Conservation (phyloP, 495 filamentous ascomycete species). For the Elasticomyces elasticus region DNA sequence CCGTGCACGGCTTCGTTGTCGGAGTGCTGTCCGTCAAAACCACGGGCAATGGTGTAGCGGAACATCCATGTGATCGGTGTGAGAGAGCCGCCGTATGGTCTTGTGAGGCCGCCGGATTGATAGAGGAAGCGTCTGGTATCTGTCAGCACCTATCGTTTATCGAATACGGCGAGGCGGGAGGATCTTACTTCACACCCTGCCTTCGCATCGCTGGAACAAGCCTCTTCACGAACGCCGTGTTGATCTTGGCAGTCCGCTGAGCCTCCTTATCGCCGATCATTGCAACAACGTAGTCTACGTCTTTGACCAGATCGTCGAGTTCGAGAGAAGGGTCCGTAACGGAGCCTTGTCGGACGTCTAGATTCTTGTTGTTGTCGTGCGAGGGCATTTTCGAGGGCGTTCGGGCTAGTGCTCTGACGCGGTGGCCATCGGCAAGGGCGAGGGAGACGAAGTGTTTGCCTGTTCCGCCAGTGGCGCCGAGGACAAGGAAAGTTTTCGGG, state of each 20-base stretch:
- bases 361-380: neutral
- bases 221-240: slow-evolving; percentile 4
- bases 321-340: neutral
- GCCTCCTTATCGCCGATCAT: slow-evolving; percentile 1
- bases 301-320: neutral
- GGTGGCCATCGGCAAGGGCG: slow-evolving; percentile 1
- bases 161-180: too few relatives aligned
- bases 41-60: neutral
- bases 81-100: neutral
- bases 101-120: slow-evolving; percentile 3
- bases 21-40: neutral
- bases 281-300: slow-evolving; percentile 1
- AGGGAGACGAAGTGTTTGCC: slow-evolving; percentile 4
- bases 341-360: slow-evolving; percentile 2
- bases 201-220: slow-evolving; percentile 1
- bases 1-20: slow-evolving; percentile 5
- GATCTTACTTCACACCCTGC: slow-evolving; percentile 1
- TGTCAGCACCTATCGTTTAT: too few relatives aligned
- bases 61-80: neutral
- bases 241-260: slow-evolving; percentile 1
- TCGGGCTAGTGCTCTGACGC: slow-evolving; percentile 2
- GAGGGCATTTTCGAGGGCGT: neutral
- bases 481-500: neutral
- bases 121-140: slow-evolving; percentile 7
- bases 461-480: slow-evolving; percentile 3